These are phyloP conservation scores for Tylopilus felleus DNA, from an alignment of 768 basidiomycete genomes.

Conservation along the genomic window DNA sequence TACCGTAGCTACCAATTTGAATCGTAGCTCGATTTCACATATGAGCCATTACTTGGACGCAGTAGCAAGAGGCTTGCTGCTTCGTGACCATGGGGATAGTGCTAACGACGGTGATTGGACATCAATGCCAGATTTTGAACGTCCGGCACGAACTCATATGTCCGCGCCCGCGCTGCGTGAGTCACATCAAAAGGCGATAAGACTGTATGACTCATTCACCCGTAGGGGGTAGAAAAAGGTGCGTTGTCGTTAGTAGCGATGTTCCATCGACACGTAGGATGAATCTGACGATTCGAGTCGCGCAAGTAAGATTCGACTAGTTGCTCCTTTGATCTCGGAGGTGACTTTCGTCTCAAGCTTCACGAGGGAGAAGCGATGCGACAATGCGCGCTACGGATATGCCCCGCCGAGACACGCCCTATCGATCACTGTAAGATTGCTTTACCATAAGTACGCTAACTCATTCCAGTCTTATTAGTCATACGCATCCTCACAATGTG, in stretches of 20 bases:
- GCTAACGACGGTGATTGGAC: too few relatives aligned
- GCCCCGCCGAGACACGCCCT: neutral
- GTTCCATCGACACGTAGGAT: neutral
- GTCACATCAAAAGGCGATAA: too few relatives aligned
- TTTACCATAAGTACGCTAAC: neutral
- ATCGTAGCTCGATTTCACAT: too few relatives aligned
- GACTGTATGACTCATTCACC: too few relatives aligned
- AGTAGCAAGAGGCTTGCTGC: too few relatives aligned
- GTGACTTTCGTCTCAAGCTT: neutral
- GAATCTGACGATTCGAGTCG: neutral
- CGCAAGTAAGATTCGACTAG: neutral
- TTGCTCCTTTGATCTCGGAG: neutral
- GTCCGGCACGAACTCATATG: too few relatives aligned
- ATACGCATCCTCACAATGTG: neutral
- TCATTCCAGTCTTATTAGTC: neutral
- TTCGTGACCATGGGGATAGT: too few relatives aligned
- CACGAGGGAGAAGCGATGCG: slow-evolving; percentile 3
- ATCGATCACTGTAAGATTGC: slow-evolving; percentile 1
- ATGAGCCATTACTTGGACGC: neutral
- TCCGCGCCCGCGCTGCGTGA: too few relatives aligned
- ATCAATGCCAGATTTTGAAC: too few relatives aligned
- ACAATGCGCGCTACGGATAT: neutral
- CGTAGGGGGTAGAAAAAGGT: too few relatives aligned
- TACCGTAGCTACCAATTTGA: too few relatives aligned
- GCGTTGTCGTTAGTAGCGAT: too few relatives aligned